Conservation (phyloP, 2,329 filamentous ascomycete genomes). For the Penicillium olsonii region DNA sequence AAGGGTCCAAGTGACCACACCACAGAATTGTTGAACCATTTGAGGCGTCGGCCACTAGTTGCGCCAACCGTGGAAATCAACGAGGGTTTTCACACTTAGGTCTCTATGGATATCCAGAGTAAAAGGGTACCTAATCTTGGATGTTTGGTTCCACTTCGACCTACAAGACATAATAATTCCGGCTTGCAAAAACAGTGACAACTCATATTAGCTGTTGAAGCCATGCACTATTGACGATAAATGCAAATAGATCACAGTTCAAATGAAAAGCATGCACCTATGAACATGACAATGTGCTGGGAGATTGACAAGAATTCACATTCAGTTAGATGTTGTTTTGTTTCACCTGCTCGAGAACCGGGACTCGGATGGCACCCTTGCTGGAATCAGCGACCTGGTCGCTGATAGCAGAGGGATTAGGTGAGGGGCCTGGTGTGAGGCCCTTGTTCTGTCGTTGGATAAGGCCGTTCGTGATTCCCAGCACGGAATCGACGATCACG, state of each 20-base stretch:
- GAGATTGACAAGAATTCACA: conserved; percentile 5
- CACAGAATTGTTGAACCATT: too few species aligned
- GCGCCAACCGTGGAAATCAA: too few species aligned
- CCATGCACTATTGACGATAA: conserved; percentile 19
- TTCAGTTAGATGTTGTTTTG: conserved; percentile 13
- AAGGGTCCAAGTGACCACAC: too few species aligned
- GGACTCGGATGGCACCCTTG: conserved; percentile 25
- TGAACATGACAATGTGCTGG: conserved; percentile 6
- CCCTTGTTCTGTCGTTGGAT: conserved; percentile 50
- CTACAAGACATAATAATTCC: too few species aligned
- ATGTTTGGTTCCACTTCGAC: too few species aligned
- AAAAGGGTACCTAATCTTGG: too few species aligned
- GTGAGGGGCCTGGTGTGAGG: conserved; percentile 27
- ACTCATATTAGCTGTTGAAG: conserved; percentile 22
- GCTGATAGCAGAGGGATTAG: conserved; percentile 16
- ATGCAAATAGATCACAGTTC: conserved; percentile 15
- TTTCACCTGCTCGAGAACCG: conserved; percentile 29
- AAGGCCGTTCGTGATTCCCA: conserved; percentile 88
- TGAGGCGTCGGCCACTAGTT: too few species aligned
- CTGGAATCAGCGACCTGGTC: conserved; percentile 4
- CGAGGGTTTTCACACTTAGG: too few species aligned
- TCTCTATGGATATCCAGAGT: too few species aligned
- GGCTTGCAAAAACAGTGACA: not conserved
- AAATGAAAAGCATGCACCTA: conserved; percentile 1
- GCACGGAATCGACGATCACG: conserved; percentile 93